A percentile compares a stretch with the other conserved stretches of the same genome.
phyloP scores from a whole-genome alignment of 192 early-diverging fungal species.

The Thoreauomyces humboldtii region DNA sequence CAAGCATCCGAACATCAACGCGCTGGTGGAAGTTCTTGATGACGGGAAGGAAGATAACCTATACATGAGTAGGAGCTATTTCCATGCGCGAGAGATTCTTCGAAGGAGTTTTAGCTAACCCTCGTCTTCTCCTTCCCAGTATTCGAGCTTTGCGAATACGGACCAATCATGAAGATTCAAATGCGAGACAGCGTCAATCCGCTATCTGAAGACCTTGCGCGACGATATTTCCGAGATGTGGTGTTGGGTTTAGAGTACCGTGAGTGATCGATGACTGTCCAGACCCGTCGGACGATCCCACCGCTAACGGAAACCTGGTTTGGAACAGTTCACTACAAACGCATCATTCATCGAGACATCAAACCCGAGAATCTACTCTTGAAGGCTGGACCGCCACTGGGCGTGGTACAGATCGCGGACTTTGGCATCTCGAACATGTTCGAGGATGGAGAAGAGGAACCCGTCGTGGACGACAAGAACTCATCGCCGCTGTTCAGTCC shows the following conservation, averaged over 20 bases:
- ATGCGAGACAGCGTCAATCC: constrained; percentile 37
- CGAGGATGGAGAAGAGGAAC: constrained; percentile 45
- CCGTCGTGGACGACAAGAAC: constrained; percentile 46
- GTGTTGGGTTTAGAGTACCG: constrained; percentile 60
- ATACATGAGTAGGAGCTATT: constrained; percentile 67
- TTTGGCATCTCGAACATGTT: constrained; percentile 65
- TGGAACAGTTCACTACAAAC: constrained; percentile 56
- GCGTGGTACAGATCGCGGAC: constrained; percentile 54
- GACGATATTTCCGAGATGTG: constrained; percentile 58
- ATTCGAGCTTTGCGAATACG: constrained; percentile 62
- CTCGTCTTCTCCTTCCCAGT: too few species aligned
- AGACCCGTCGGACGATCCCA: too few species aligned
- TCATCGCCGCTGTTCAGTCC: constrained; percentile 53
- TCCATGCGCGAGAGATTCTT: too few species aligned
- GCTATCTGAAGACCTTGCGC: constrained; percentile 48
- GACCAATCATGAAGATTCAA: constrained; percentile 53
- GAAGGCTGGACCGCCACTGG: constrained; percentile 25
- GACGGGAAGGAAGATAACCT: constrained; percentile 59
- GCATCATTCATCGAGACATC: constrained; percentile 59
- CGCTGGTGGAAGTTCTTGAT: constrained; percentile 58
- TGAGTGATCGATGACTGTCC: constrained; percentile 32
- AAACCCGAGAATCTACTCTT: constrained; percentile 60
- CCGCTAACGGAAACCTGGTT: too few species aligned
- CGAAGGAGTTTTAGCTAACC: too few species aligned
- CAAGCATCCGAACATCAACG: constrained; percentile 59